Percentiles rank a stretch among this genome's conserved stretches.
phyloP scores from a whole-genome alignment of 805 yeast genomes.

The Nakazawaea laoshanensis region DNA sequence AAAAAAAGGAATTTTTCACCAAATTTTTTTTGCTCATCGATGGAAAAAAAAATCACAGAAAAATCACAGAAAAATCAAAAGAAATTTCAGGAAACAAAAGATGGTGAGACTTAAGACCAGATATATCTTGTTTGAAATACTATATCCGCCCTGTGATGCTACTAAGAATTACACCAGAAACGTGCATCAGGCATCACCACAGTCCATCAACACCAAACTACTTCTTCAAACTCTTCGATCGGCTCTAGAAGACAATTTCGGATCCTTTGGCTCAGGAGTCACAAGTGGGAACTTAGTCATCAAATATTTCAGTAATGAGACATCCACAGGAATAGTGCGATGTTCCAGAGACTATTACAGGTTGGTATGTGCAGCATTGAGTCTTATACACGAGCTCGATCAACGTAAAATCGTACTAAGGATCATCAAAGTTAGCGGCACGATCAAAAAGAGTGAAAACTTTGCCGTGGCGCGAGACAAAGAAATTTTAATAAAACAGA shows the following conservation, averaged over 20 bases:
- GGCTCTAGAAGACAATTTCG: conserved; percentile 56
- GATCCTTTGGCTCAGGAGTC: conserved; percentile 69
- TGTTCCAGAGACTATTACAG: conserved; percentile 61
- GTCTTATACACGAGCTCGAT: conserved; percentile 42
- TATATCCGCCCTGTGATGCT: conserved; percentile 40
- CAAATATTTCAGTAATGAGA: conserved; percentile 73
- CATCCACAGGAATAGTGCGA: conserved; percentile 79
- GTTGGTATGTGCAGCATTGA: conserved; percentile 58
- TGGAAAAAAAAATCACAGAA: background rate
- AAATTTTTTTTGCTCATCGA: no score
- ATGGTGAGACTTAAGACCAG: conserved; percentile 90
- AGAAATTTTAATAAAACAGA: conserved; percentile 20
- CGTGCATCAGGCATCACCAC: conserved; percentile 44
- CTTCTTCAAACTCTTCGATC: conserved; percentile 46
- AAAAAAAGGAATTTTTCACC: no score
- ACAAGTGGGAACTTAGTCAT: conserved; percentile 52
- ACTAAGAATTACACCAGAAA: conserved; percentile 26
- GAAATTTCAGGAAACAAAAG: background rate
- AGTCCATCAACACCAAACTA: conserved; percentile 36
- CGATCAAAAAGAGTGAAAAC: conserved; percentile 77
- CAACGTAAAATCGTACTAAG: conserved; percentile 44
- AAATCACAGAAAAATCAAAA: background rate
- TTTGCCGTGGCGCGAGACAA: conserved; percentile 47
- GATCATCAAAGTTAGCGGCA: conserved; percentile 72
- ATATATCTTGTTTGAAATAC: conserved; percentile 72